phyloP scores from a whole-genome alignment of 148 eudicot genomes.

The Salicornia ramosissima region DNA sequence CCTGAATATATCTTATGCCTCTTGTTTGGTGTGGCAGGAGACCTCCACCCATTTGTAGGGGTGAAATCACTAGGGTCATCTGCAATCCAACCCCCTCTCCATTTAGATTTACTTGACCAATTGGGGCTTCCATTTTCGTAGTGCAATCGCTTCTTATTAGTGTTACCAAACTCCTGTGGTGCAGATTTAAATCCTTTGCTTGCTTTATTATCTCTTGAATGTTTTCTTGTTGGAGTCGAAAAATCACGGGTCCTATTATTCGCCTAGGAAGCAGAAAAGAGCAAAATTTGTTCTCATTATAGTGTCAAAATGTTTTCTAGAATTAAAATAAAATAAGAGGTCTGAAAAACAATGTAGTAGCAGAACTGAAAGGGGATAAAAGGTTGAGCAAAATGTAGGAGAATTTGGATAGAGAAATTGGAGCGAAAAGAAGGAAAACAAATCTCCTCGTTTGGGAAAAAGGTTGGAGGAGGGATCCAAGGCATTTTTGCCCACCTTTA shows the following conservation, averaged over 20 bases:
- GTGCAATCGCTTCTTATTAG: constrained; percentile 36
- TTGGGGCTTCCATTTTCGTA: constrained; percentile 28
- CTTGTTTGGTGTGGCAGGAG: constrained; percentile 53
- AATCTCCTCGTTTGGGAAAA: too few species aligned
- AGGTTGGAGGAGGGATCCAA: too few species aligned
- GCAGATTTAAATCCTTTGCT: constrained; percentile 40
- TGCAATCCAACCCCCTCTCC: constrained; percentile 63
- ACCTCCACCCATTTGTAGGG: constrained; percentile 37
- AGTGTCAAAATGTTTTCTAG: background rate
- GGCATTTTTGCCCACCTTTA: too few species aligned
- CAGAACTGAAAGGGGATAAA: background rate
- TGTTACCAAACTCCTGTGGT: constrained; percentile 46
- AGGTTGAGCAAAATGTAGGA: background rate
- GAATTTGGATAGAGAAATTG: too few species aligned
- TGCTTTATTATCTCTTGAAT: constrained; percentile 30
- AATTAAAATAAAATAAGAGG: background rate
- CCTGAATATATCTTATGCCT: constrained; percentile 32
- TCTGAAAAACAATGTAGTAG: background rate
- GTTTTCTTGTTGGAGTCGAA: constrained; percentile 45
- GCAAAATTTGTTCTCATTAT: background rate
- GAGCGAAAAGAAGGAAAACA: too few species aligned
- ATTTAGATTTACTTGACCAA: constrained; percentile 41
- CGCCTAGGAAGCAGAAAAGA: constrained; percentile 32
- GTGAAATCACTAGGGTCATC: constrained; percentile 55
- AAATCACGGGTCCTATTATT: constrained; percentile 48